Evolutionary conservation across 2,329 filamentous ascomycete genomes (phyloP), one percentile per base, ranked within the genome.

Genomic region (Alternaria atra): DNA sequence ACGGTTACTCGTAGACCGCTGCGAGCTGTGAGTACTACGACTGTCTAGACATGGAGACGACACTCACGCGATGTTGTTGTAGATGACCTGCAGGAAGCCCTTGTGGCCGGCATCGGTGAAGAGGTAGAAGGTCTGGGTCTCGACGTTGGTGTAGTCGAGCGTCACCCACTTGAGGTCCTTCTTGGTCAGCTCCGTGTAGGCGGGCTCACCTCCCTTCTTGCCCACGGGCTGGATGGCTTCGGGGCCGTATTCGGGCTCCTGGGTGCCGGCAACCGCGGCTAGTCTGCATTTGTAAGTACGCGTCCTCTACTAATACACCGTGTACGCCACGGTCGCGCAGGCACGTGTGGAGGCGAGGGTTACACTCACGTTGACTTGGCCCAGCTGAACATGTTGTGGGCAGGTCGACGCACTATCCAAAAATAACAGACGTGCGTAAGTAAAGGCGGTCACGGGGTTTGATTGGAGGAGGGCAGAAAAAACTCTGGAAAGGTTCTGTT

Each of bases 91-190:
- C 62, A 88, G 88, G 80, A 97, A 87, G 54, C 86, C 92, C 66
- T 94, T 80, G 65, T 90, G 85, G 52, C 95, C 95, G 61, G 84
- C 88, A 64, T 97, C 91, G 57, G 90, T 85, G 80, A 90, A 90
- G 74, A 97, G 82, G 83, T 99, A 99, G 83, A 97, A 99, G 65
- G 87, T 93, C 83, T 97, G 91, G 30, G 93, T 97, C 85, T 99
- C 95, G 71, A 98, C 95, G 74, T 87, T 91, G 66, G 95, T 98
- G 73, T 89, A 90, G 69, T 93, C 90, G 84, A 93, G 86, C 27
- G 86, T 88, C 72, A 84, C 82, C 95, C 95, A 99, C 83, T 90
- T 91, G 75, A 97, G 80, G 78, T 96, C 90, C 46, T 93, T 85
- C 72, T 89, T 90, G 67, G 84, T 88, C 71, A 93, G 81, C 79